phyloP scores from a whole-genome alignment of 805 yeast species.

The Suhomyces vadensis region DNA sequence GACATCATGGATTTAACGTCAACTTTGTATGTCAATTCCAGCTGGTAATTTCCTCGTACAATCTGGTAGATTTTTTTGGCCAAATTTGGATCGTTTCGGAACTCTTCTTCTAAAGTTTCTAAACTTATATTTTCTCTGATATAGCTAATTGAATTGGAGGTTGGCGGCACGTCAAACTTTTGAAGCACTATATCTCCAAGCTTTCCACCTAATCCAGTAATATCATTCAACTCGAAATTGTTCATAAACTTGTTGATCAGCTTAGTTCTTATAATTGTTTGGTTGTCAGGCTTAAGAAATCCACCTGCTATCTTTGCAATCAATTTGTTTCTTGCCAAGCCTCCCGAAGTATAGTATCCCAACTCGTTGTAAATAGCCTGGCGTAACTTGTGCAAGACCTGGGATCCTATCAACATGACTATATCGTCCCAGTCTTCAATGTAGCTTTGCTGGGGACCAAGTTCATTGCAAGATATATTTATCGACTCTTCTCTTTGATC shows the following conservation, averaged over 20 bases:
- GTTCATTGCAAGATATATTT: background rate
- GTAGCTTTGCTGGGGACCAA: too few relatives aligned
- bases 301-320: slow-evolving; percentile 88
- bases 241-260: slow-evolving; percentile 55
- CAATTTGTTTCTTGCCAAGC: slow-evolving; percentile 73
- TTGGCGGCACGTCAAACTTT: slow-evolving; percentile 53
- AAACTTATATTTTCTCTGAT: slow-evolving; percentile 51
- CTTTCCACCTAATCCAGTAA: slow-evolving; percentile 93
- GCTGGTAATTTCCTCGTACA: slow-evolving; percentile 60
- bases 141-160: slow-evolving; percentile 43
- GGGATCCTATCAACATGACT: slow-evolving; percentile 64
- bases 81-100: slow-evolving; percentile 44
- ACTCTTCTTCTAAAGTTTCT: slow-evolving; percentile 20
- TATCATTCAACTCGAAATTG: slow-evolving; percentile 65
- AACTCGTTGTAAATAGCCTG: slow-evolving; percentile 50
- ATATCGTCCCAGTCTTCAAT: slow-evolving; percentile 74
- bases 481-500: background rate
- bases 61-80: slow-evolving; percentile 59
- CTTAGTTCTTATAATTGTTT: slow-evolving; percentile 64
- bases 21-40: slow-evolving; percentile 58
- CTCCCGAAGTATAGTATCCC: slow-evolving; percentile 88
- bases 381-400: slow-evolving; percentile 56
- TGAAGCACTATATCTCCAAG: slow-evolving; percentile 60
- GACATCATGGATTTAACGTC: slow-evolving; percentile 87
- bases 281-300: slow-evolving; percentile 79